Percentiles rank a stretch among this genome's conserved stretches.
phyloP scores from a whole-genome alignment of 2,329 filamentous ascomycete genomes.

The Cladosporium sp. region DNA sequence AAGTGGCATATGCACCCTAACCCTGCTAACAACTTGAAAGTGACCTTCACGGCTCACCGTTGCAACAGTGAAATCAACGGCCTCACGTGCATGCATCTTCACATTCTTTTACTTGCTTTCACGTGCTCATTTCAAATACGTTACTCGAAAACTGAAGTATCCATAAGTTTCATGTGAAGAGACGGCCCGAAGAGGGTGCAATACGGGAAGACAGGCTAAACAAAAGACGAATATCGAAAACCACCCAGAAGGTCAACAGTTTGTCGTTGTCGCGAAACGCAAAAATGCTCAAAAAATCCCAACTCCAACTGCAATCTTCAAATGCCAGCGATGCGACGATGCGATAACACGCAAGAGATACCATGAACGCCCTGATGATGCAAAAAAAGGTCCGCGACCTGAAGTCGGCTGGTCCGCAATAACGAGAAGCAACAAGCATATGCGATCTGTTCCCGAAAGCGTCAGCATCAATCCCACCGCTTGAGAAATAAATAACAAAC shows the following conservation, averaged over 20 bases:
- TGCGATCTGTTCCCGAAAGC: background rate
- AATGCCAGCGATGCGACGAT: background rate
- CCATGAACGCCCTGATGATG: background rate
- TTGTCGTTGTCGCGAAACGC: no score
- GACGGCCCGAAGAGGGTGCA: background rate
- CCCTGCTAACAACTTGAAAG: background rate
- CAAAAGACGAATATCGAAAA: no score
- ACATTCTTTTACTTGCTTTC: background rate
- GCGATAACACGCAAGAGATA: background rate
- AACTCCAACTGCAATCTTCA: background rate
- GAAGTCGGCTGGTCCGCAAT: background rate
- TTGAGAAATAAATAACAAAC: background rate
- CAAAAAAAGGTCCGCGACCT: background rate
- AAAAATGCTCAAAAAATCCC: background rate
- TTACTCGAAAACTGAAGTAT: background rate
- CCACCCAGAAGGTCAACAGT: no score
- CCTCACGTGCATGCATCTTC: background rate
- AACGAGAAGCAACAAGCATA: background rate
- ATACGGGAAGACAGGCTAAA: background rate
- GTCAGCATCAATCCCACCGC: background rate
- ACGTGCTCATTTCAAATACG: background rate
- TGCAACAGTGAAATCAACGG: background rate
- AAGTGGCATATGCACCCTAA: background rate
- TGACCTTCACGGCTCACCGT: background rate
- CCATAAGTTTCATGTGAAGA: background rate